These are phyloP conservation scores for Xylaria sp. DNA, from an alignment of 2,329 filamentous ascomycete genomes.

Conservation along the genomic window DNA sequence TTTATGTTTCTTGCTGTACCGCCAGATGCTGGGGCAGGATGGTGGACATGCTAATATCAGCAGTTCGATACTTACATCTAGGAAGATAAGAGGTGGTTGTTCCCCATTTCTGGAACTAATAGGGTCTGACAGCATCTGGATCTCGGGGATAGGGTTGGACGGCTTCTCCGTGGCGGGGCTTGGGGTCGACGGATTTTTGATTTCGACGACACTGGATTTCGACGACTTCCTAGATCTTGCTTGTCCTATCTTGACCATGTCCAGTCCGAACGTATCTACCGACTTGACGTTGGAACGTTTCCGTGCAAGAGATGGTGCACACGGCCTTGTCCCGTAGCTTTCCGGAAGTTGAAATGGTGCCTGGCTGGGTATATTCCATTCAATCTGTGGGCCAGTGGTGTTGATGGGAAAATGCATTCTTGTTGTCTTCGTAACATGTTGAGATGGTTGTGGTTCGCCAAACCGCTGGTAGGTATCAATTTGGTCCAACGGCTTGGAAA, in stretches of 20 bases:
- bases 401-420: background rate
- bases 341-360: background rate
- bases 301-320: background rate
- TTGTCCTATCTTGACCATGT: background rate
- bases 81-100: background rate
- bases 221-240: background rate
- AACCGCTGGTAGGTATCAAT: too few species aligned
- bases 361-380: background rate
- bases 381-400: background rate
- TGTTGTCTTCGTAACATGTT: background rate
- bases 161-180: background rate
- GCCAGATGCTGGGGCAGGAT: background rate
- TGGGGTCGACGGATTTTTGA: background rate
- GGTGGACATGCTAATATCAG: background rate
- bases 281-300: background rate
- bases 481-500: too few species aligned
- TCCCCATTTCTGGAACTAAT: too few species aligned
- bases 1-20: too few species aligned
- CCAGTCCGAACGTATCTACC: background rate
- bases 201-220: background rate
- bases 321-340: background rate
- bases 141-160: background rate
- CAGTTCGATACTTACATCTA: background rate
- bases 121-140: background rate
- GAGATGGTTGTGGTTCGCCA: background rate